These are phyloP conservation scores for Aspergillus sp. DNA, from an alignment of 2,329 filamentous ascomycete species.

Conservation along the genomic window DNA sequence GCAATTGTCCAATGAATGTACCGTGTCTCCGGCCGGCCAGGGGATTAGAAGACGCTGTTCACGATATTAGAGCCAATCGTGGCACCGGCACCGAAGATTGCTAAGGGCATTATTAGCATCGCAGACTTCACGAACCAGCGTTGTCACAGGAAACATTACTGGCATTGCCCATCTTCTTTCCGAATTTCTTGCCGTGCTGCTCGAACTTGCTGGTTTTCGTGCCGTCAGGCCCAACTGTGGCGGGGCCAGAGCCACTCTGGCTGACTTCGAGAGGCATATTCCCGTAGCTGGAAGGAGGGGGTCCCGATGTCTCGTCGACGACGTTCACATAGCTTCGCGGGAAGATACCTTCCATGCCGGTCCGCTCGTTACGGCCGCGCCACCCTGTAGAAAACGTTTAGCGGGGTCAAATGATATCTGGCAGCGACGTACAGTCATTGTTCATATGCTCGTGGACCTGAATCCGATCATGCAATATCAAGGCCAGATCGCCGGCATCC, in stretches of 20 bases:
- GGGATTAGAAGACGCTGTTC: slow-evolving; percentile 72
- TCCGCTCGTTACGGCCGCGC: slow-evolving; percentile 81
- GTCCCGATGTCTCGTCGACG: slow-evolving; percentile 52
- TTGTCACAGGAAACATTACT: slow-evolving; percentile 19
- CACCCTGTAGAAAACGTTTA: slow-evolving; percentile 37
- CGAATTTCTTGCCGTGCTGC: slow-evolving; percentile 84
- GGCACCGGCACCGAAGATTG: slow-evolving; percentile 87
- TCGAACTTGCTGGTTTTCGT: slow-evolving; percentile 54
- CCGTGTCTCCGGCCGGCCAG: too few relatives aligned
- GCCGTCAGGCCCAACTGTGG: slow-evolving; percentile 29
- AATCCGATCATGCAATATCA: slow-evolving; percentile 72
- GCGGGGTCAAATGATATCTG: neutral
- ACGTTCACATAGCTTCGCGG: slow-evolving; percentile 78
- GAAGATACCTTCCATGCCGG: slow-evolving; percentile 83
- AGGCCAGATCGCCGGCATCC: slow-evolving; percentile 70
- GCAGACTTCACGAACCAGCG: neutral
- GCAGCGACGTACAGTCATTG: slow-evolving; percentile 57
- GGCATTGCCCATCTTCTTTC: slow-evolving; percentile 80
- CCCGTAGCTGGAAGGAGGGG: slow-evolving; percentile 36
- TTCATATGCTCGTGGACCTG: slow-evolving; percentile 89
- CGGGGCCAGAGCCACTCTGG: slow-evolving; percentile 41
- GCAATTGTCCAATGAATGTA: too few relatives aligned
- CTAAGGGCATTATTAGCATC: slow-evolving; percentile 36
- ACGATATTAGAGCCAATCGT: slow-evolving; percentile 85
- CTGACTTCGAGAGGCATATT: slow-evolving; percentile 70